These are phyloP conservation scores for Erodium texanum DNA, from an alignment of 441 rosid genomes.

Conservation along the genomic window DNA sequence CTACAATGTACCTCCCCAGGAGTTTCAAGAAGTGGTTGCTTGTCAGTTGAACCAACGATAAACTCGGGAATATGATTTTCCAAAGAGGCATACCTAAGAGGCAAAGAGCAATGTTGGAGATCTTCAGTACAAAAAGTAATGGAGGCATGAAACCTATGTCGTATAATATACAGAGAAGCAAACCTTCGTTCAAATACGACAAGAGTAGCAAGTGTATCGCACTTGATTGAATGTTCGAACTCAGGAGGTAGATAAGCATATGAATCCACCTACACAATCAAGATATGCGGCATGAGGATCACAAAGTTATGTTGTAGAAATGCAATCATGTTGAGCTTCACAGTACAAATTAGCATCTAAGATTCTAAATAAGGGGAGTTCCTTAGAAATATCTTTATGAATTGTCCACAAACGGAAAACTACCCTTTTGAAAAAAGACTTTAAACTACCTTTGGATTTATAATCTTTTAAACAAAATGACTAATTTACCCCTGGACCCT, in stretches of 20 bases:
- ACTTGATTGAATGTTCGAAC: conserved; percentile 45
- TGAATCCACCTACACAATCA: conserved; percentile 56
- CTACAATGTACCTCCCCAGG: conserved; percentile 59
- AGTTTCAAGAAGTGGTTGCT: conserved; percentile 82
- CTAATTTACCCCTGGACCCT: too few relatives aligned
- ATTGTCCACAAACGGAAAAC: too few relatives aligned
- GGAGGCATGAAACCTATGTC: neutral
- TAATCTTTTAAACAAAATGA: too few relatives aligned
- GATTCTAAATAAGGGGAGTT: too few relatives aligned
- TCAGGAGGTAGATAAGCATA: conserved; percentile 81
- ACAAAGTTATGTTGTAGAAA: neutral
- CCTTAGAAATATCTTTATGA: too few relatives aligned
- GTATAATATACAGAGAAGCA: conserved; percentile 11
- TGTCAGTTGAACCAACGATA: conserved; percentile 63
- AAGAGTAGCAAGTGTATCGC: conserved; percentile 56
- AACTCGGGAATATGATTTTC: conserved; percentile 47
- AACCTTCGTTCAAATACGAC: conserved; percentile 67
- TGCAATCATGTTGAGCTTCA: neutral
- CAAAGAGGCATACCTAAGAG: conserved; percentile 46
- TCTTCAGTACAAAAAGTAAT: conserved; percentile 3
- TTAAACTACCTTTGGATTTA: too few relatives aligned
- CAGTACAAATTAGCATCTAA: neutral
- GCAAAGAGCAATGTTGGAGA: conserved; percentile 5
- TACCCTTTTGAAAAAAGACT: too few relatives aligned
- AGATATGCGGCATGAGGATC: neutral